phyloP scores from a whole-genome alignment of 2,329 filamentous ascomycete species.

The Penicillium vulpinum region DNA sequence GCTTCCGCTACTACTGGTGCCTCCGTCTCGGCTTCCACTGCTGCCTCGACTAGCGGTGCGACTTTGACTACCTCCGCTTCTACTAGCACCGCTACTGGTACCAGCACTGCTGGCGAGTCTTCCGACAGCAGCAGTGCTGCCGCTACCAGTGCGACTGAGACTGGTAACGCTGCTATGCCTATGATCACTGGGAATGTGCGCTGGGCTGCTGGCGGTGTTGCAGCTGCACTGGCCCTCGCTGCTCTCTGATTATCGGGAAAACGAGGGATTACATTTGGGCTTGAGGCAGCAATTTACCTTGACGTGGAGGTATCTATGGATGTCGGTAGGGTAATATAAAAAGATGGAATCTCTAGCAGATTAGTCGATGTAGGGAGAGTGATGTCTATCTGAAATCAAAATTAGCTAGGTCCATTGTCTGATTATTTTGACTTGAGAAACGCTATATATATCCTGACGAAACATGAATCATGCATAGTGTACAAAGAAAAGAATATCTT shows the following conservation, averaged over 20 bases:
- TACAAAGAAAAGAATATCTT: neutral
- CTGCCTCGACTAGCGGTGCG: neutral
- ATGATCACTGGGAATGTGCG: constrained; percentile 14
- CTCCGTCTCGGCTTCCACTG: constrained; percentile 5
- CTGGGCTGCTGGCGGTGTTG: constrained; percentile 19
- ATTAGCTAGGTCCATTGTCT: too few relatives aligned
- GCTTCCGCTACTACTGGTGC: constrained; percentile 6
- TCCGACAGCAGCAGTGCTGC: constrained; percentile 2
- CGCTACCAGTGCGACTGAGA: constrained; percentile 8
- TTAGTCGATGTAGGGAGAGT: too few relatives aligned
- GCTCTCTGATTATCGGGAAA: neutral
- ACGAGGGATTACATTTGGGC: neutral
- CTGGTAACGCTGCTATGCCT: constrained; percentile 18
- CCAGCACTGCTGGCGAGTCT: neutral
- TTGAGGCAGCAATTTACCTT: too few relatives aligned
- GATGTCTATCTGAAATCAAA: too few relatives aligned
- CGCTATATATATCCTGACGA: too few relatives aligned
- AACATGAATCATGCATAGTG: neutral
- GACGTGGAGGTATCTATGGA: too few relatives aligned
- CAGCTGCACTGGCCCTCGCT: constrained; percentile 7
- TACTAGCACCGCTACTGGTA: neutral
- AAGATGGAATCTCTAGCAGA: too few relatives aligned
- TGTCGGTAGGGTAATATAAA: neutral
- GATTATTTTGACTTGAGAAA: too few relatives aligned
- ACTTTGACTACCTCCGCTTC: constrained; percentile 5